Percentiles rank a stretch among this genome's conserved stretches.
phyloP scores from a whole-genome alignment of 192 early-diverging fungal genomes.

The Globomyces pollinis-pini region DNA sequence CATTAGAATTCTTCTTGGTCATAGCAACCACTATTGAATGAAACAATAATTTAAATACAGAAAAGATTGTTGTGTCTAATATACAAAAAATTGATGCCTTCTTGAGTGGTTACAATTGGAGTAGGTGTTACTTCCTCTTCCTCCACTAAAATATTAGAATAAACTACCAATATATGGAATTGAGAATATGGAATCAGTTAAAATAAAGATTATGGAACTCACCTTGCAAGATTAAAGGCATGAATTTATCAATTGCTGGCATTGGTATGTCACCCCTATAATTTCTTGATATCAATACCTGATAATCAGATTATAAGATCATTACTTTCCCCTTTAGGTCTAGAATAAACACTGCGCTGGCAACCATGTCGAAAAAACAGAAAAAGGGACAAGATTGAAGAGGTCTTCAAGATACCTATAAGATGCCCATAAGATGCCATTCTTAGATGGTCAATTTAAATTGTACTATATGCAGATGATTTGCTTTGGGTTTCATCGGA shows the following conservation, averaged over 20 bases:
- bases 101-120: constrained; percentile 84
- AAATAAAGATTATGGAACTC: too few species aligned
- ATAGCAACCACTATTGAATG: constrained; percentile 88
- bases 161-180: too few species aligned
- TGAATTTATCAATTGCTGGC: constrained; percentile 92
- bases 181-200: too few species aligned
- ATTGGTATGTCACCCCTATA: constrained; percentile 98
- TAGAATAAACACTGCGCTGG: constrained; percentile 74
- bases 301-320: not conserved
- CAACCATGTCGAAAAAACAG: too few species aligned
- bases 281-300: constrained; percentile 92
- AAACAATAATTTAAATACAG: constrained; percentile 37
- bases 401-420: too few species aligned
- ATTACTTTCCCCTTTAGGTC: constrained; percentile 92
- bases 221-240: constrained; percentile 86
- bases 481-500: too few species aligned
- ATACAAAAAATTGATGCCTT: constrained; percentile 92
- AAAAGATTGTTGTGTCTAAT: constrained; percentile 94
- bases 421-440: too few species aligned
- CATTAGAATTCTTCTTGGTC: constrained; percentile 96
- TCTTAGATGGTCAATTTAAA: too few species aligned
- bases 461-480: too few species aligned
- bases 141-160: too few species aligned
- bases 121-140: constrained; percentile 82
- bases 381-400: too few species aligned